These are phyloP conservation scores for Wallacemonas sp. DNA, from an alignment of 208 protist species.

Conservation along the genomic window DNA sequence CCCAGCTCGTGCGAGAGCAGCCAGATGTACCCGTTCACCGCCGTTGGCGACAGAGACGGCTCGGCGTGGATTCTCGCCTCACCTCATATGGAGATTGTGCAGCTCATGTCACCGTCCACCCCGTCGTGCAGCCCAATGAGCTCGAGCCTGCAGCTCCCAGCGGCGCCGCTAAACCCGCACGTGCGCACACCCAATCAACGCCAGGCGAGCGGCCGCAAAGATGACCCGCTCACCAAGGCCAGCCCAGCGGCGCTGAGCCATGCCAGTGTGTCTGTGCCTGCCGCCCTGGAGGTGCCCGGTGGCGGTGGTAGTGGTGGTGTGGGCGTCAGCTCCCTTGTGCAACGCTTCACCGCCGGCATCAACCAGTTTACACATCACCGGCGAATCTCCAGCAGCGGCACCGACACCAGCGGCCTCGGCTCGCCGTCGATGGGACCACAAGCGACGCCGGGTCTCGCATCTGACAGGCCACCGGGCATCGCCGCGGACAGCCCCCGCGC, in stretches of 20 bases:
- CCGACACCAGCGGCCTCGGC: not conserved
- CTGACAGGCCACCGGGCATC: no score
- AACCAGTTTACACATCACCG: conserved; percentile 2
- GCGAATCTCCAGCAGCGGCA: not conserved
- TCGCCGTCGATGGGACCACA: not conserved
- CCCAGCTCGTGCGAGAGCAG: conserved; percentile 1
- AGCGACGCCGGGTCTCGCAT: no score
- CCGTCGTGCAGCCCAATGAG: conserved; percentile 3
- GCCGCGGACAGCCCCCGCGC: no score
- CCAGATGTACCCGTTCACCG: not conserved
- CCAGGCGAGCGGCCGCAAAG: not conserved
- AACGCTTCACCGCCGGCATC: conserved; percentile 2
- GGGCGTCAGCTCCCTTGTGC: not conserved
- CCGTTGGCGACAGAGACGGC: not conserved
- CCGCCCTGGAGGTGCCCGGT: not conserved
- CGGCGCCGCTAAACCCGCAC: not conserved
- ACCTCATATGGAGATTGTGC: not conserved
- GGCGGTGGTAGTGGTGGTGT: not conserved
- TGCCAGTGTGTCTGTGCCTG: no score
- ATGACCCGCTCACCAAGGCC: not conserved
- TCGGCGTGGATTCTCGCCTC: not conserved
- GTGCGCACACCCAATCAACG: not conserved
- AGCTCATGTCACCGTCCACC: not conserved
- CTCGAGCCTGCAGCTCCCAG: conserved; percentile 1
- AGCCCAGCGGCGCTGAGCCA: no score